Conservation (phyloP, 179 eudicot genomes). For the Carnegiea gigantea region DNA sequence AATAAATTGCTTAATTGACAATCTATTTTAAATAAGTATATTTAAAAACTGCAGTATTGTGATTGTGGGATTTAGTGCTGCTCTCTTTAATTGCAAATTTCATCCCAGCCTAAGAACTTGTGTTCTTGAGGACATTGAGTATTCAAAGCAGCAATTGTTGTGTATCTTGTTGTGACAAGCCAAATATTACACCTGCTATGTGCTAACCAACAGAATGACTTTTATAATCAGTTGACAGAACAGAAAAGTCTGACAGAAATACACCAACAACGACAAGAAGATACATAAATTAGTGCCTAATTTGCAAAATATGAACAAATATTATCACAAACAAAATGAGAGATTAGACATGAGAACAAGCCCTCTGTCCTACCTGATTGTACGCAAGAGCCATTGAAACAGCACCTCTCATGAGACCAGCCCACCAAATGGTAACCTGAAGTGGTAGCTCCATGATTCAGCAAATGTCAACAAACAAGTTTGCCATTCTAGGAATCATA, state of each 20-base stretch:
- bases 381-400: constrained; percentile 37
- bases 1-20: too few relatives aligned
- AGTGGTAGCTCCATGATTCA: neutral
- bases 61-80: too few relatives aligned
- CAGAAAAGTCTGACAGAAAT: neutral
- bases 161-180: neutral
- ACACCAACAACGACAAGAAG: too few relatives aligned
- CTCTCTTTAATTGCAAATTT: too few relatives aligned
- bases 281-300: too few relatives aligned
- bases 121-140: too few relatives aligned
- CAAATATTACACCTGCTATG: neutral
- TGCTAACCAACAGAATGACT: neutral
- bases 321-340: neutral
- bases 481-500: neutral
- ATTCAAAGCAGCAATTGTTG: neutral
- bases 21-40: too few relatives aligned
- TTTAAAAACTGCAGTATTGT: too few relatives aligned
- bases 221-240: neutral
- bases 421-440: constrained; percentile 39
- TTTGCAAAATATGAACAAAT: too few relatives aligned
- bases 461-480: neutral
- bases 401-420: constrained; percentile 41
- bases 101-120: too few relatives aligned
- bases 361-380: constrained; percentile 29
- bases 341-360: neutral